Evolutionary conservation across 192 early-diverging fungal genomes (phyloP).

Genomic region (Rhizoclosmatium sp.): DNA sequence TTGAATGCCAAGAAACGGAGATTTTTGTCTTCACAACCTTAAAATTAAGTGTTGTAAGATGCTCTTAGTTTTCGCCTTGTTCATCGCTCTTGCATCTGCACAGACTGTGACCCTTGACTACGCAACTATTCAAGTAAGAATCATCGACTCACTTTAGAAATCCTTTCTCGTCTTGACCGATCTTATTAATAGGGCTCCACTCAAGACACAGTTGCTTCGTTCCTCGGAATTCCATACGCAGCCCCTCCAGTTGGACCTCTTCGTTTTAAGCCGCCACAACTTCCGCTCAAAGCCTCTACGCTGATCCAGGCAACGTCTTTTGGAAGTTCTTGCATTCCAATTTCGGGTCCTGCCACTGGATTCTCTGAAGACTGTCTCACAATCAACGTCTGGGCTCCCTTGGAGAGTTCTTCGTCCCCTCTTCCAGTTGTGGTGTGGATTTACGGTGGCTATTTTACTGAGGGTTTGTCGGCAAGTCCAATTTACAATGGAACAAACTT

Average conservation of each 20-base stretch:
- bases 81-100: too few relatives aligned
- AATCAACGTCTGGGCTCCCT: conserved; percentile 54
- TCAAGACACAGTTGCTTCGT: not conserved
- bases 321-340: conserved; percentile 40
- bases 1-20: too few relatives aligned
- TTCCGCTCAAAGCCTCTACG: conserved; percentile 31
- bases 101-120: too few relatives aligned
- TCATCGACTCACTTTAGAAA: too few relatives aligned
- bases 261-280: conserved; percentile 56
- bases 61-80: too few relatives aligned
- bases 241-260: conserved; percentile 47
- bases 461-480: conserved; percentile 42
- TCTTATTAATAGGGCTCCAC: not conserved
- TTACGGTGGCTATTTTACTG: conserved; percentile 63
- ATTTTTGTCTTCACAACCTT: too few relatives aligned
- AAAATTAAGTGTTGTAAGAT: too few relatives aligned
- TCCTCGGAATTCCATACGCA: conserved; percentile 59
- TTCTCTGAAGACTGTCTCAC: conserved; percentile 57
- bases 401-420: not conserved
- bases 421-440: conserved; percentile 71
- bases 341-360: conserved; percentile 41
- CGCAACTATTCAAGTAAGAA: too few relatives aligned
- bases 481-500: conserved; percentile 55
- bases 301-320: conserved; percentile 18
- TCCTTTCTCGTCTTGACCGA: too few relatives aligned